phyloP scores from a whole-genome alignment of 2,329 filamentous ascomycete species.

The Botryotinia narcissicola region DNA sequence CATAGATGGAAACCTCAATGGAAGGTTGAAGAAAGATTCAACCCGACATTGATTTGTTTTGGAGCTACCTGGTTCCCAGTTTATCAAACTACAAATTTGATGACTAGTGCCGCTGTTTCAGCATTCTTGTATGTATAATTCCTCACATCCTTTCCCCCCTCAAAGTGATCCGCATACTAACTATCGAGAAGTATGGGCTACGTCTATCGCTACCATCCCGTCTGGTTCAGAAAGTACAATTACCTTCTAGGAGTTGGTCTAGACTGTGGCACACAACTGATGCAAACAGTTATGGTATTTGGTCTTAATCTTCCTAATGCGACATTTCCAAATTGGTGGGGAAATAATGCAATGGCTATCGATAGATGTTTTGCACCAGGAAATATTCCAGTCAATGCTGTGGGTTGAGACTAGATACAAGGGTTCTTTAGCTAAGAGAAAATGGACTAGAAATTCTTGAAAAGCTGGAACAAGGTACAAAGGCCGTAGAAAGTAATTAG shows the following conservation, averaged over 20 bases:
- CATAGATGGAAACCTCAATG: constrained; percentile 36
- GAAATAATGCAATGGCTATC: constrained; percentile 29
- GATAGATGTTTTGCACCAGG: constrained; percentile 36
- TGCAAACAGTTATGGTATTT: constrained; percentile 68
- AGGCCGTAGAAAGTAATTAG: neutral
- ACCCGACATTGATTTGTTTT: constrained; percentile 36
- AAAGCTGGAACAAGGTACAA: neutral
- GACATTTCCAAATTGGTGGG: constrained; percentile 38
- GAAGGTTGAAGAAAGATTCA: constrained; percentile 35
- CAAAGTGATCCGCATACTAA: neutral
- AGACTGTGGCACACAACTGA: constrained; percentile 65
- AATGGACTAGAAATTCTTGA: neutral
- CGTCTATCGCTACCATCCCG: constrained; percentile 28
- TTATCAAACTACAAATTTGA: constrained; percentile 36
- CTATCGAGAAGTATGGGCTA: constrained; percentile 8
- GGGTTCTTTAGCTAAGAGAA: neutral
- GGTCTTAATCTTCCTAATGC: constrained; percentile 38
- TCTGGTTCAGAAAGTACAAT: constrained; percentile 78
- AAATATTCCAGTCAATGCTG: neutral
- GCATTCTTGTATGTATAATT: constrained; percentile 31
- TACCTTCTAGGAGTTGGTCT: constrained; percentile 73
- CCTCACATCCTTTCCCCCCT: neutral
- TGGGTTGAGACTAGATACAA: neutral
- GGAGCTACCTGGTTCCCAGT: constrained; percentile 35
- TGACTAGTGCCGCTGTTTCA: constrained; percentile 34